A percentile compares a stretch with the other conserved stretches of the same genome.
phyloP scores from a whole-genome alignment of 805 yeast species.

The Phaffomyces antillensis region DNA sequence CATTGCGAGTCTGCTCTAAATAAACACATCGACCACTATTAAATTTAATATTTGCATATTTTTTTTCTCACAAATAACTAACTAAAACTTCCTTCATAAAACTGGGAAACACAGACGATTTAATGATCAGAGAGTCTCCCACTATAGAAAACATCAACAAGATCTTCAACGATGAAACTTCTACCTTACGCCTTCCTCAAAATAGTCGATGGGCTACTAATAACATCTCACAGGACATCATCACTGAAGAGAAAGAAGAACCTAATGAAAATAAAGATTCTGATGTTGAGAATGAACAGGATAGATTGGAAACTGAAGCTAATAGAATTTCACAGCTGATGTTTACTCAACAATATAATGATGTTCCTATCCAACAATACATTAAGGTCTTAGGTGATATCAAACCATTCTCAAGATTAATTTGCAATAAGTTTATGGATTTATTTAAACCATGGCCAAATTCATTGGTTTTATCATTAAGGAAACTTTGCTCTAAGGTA shows the following conservation, averaged over 20 bases:
- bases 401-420: slow-evolving; percentile 9
- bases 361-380: slow-evolving; percentile 33
- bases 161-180: slow-evolving; percentile 11
- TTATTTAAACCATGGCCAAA: slow-evolving; percentile 37
- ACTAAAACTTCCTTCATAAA: slow-evolving; percentile 2
- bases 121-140: slow-evolving; percentile 14
- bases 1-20: too few relatives aligned
- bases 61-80: too few relatives aligned
- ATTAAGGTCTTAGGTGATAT: slow-evolving; percentile 33
- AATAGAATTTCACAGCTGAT: slow-evolving; percentile 26
- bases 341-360: slow-evolving; percentile 24
- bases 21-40: too few relatives aligned
- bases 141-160: slow-evolving; percentile 15
- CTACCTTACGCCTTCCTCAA: slow-evolving; percentile 5
- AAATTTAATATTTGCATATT: too few relatives aligned
- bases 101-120: slow-evolving; percentile 6
- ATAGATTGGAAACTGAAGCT: neutral
- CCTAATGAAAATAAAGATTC: neutral
- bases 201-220: slow-evolving; percentile 3
- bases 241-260: slow-evolving; percentile 11
- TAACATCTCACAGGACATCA: slow-evolving; percentile 13
- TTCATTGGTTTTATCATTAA: slow-evolving; percentile 50
- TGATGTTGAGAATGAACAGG: neutral
- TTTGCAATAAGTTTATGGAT: slow-evolving; percentile 30
- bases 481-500: slow-evolving; percentile 55